These are phyloP conservation scores for Arabidopsis suecica DNA, from an alignment of 345 rosid genomes.

Conservation along the genomic window DNA sequence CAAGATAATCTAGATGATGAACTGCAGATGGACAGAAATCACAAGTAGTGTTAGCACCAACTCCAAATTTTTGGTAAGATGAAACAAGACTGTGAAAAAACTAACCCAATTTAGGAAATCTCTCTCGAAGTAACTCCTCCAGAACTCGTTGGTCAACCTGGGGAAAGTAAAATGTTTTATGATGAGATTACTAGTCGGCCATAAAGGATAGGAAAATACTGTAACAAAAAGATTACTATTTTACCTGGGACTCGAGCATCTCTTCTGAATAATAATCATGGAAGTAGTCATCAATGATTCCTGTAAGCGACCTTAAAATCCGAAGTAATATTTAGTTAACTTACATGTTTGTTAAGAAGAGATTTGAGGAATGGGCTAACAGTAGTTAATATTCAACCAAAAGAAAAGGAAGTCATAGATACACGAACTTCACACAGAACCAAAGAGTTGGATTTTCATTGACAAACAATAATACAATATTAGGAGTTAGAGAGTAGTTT, in stretches of 20 bases:
- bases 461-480: constrained; percentile 17
- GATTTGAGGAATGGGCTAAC: constrained; percentile 15
- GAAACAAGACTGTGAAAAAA: constrained; percentile 9
- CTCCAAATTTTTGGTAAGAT: neutral
- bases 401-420: constrained; percentile 18
- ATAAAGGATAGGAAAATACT: neutral
- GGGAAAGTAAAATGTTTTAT: neutral
- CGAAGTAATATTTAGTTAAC: constrained; percentile 20
- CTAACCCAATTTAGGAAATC: constrained; percentile 96
- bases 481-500: constrained; percentile 30
- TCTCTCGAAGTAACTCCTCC: constrained; percentile 91
- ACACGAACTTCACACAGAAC: constrained; percentile 24
- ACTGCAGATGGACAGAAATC: constrained; percentile 58
- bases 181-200: constrained; percentile 22
- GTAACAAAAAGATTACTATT: constrained; percentile 24
- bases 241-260: constrained; percentile 97
- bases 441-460: constrained; percentile 4
- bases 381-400: constrained; percentile 11
- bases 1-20: constrained; percentile 95
- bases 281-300: constrained; percentile 93
- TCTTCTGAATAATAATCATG: constrained; percentile 96
- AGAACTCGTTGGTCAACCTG: constrained; percentile 97
- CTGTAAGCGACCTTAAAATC: constrained; percentile 75
- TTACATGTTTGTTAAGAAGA: neutral
- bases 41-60: constrained; percentile 31